Evolutionary conservation across 2,329 filamentous ascomycete genomes (phyloP).

Genomic region (Parafenestella ontariensis): DNA sequence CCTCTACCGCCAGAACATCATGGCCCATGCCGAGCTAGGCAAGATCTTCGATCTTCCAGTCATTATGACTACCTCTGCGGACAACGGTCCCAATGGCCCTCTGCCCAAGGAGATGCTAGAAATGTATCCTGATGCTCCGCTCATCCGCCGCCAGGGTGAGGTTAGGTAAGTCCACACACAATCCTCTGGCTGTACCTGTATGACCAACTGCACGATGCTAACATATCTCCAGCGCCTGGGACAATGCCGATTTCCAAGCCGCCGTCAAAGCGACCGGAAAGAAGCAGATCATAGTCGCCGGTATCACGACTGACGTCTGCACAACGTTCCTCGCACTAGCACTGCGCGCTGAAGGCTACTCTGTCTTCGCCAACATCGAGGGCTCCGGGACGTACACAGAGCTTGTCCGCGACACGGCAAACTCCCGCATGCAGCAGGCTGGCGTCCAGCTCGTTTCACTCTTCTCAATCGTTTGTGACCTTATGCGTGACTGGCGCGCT

Average conservation of each 20-base stretch:
- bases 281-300: conserved; percentile 74
- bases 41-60: conserved; percentile 72
- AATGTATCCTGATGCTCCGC: conserved; percentile 70
- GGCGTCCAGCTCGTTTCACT: conserved; percentile 70
- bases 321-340: conserved; percentile 77
- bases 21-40: conserved; percentile 71
- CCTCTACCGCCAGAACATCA: conserved; percentile 70
- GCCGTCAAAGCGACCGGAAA: conserved; percentile 71
- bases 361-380: conserved; percentile 76
- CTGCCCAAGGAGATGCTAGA: conserved; percentile 72
- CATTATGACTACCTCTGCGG: conserved; percentile 73
- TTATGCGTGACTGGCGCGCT: conserved; percentile 75
- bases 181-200: not conserved
- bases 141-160: conserved; percentile 73
- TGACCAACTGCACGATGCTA: conserved; percentile 7
- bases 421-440: conserved; percentile 70
- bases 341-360: conserved; percentile 73
- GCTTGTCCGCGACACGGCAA: conserved; percentile 68
- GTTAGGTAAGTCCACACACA: conserved; percentile 59
- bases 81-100: conserved; percentile 73
- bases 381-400: conserved; percentile 70
- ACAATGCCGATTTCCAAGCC: conserved; percentile 71
- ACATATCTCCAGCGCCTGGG: conserved; percentile 65
- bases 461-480: conserved; percentile 70
- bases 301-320: conserved; percentile 79